Base-by-base conservation (phyloP, 2,329 filamentous ascomycete species). In the Arthroderma sp. region DNA sequence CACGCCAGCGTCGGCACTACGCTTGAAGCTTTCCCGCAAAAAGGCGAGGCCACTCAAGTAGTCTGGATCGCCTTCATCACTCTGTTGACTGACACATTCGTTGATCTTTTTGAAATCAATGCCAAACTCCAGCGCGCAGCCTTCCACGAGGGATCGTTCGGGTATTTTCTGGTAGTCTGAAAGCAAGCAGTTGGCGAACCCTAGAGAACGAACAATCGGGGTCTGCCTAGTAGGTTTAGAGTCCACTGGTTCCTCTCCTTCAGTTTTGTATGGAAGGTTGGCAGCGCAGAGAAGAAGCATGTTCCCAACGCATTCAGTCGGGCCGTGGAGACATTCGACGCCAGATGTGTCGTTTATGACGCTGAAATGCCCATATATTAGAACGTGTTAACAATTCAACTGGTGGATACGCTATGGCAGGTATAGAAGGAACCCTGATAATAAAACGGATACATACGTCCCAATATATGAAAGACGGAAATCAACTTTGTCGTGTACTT, bases 401-500 rank as follows among this genome's bases (percentile, higher is more conserved):
- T 22, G 15, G 3, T 3, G 3, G 15, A 22, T 22, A 22, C 3
- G 15, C 15, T 22, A 22, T 22, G 15, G 15, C 15, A 22, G 15
- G 15, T 22, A 22, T 22, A 22, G 15, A 22, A 22, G 15, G 15
- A 22, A 22, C 15, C 15, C 38, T 6, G 29, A 41, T 10, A 30
- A 41, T 22, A 10, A 38, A 11, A 34, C 7, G 9, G 47, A 27
- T 28, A 64, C 73, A 51, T 70, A 85, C 77, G 70, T 80, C 58
- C 89, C 91, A 57, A 98, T 94, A 58, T 84, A 96, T 6, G 86
- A 91, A 48, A 96, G 72, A 29, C 75, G 82, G 63, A 98, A 96
- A 69, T 94, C 81, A 50, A 96, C 86, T 62, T 93, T 91, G 51
- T 86, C 77, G 49, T 77, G 73, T 33, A 88, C 75, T 47, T 77